phyloP scores from a whole-genome alignment of 257 asterid genomes.

The Euphrasia confusa region DNA sequence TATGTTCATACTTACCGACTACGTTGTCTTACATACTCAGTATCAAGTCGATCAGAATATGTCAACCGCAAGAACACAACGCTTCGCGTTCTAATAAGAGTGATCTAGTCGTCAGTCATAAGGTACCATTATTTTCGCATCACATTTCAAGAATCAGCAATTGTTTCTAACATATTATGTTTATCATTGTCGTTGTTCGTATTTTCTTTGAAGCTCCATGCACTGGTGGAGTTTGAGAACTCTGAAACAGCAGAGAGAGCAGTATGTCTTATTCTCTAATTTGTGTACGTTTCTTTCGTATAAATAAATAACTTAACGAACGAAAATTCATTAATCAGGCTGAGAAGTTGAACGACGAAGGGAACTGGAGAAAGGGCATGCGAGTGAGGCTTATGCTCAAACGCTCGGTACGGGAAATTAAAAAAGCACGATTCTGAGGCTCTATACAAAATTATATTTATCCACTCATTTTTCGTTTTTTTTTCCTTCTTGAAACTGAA shows the following conservation, averaged over 20 bases:
- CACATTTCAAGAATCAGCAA: background rate
- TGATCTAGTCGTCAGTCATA: conserved; percentile 68
- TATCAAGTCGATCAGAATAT: conserved; percentile 77
- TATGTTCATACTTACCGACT: background rate
- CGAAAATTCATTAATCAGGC: conserved; percentile 35
- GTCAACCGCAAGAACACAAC: conserved; percentile 89
- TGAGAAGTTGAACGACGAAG: conserved; percentile 75
- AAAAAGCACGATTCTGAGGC: background rate
- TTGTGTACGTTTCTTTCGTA: no score
- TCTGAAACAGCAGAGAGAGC: conserved; percentile 84
- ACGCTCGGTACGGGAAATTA: conserved; percentile 76
- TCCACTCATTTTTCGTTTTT: background rate
- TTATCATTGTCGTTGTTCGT: no score
- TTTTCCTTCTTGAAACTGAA: background rate
- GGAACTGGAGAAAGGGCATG: conserved; percentile 94
- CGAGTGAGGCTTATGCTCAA: conserved; percentile 76
- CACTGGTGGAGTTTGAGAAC: conserved; percentile 81
- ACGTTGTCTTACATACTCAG: conserved; percentile 32
- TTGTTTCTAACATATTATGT: background rate
- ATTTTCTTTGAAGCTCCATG: conserved; percentile 59
- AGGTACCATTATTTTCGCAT: conserved; percentile 36
- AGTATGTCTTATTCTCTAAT: conserved; percentile 33
- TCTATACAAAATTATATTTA: background rate
- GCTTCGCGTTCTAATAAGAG: conserved; percentile 59
- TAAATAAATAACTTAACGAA: no score